These are phyloP conservation scores for Castanea sativa DNA, from an alignment of 306 rosid genomes.

Conservation along the genomic window DNA sequence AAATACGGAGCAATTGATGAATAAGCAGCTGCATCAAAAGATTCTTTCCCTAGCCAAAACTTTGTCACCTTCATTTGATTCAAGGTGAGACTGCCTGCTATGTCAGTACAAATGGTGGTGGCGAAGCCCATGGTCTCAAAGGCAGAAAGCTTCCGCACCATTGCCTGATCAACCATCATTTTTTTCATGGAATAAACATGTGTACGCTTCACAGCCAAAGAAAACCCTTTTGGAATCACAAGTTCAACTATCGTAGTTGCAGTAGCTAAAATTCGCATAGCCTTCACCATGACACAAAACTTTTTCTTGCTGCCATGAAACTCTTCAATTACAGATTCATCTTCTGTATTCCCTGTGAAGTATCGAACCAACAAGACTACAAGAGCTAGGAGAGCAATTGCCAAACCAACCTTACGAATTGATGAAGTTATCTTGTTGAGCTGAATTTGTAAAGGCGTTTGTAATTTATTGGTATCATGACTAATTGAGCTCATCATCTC, in stretches of 20 bases:
- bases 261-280: background rate
- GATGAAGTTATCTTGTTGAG: conserved; percentile 18
- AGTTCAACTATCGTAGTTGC: conserved; percentile 31
- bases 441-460: conserved; percentile 19
- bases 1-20: conserved; percentile 9
- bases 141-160: conserved; percentile 34
- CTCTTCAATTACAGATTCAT: conserved; percentile 11
- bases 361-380: conserved; percentile 4
- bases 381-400: conserved; percentile 20
- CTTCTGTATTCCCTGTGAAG: conserved; percentile 21
- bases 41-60: conserved; percentile 21
- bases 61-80: conserved; percentile 34
- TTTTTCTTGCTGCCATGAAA: background rate
- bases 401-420: conserved; percentile 15
- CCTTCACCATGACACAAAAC: background rate
- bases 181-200: conserved; percentile 36
- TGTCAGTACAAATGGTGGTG: conserved; percentile 33
- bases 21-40: background rate
- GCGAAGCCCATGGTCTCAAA: conserved; percentile 35
- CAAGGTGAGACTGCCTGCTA: conserved; percentile 25
- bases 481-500: conserved; percentile 19
- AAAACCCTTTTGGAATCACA: conserved; percentile 36
- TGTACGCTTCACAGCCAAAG: conserved; percentile 18
- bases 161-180: conserved; percentile 33
- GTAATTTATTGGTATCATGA: background rate